Base-by-base conservation (phyloP, 495 filamentous ascomycete species). In the Bombardia bombarda region DNA sequence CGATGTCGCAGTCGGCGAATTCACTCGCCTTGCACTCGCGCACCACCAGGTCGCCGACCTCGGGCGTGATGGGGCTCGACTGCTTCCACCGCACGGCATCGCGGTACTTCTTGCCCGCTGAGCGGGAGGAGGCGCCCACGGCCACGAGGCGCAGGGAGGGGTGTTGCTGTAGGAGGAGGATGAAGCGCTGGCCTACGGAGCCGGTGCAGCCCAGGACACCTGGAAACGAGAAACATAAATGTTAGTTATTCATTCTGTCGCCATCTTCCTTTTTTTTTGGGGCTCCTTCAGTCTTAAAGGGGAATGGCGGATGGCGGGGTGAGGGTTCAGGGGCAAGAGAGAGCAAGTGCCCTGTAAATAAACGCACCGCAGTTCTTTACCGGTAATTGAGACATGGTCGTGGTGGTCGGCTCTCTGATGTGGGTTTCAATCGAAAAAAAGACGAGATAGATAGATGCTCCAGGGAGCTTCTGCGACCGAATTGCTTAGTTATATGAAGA, bases 11-110 rank as follows among this genome's bases (percentile, higher is more conserved):
- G 59, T 89, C 86, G 30, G 69, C 64, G 55, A 90, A 92, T 33
- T 85, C 71, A 53, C 72, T 72, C 4, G 87, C 74, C 56, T 67
- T 81, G 75, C 87, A 92, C 46, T 83, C 78, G 51, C 80, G 78
- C 26, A 92, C 75, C 18, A 87, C 70, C 34, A 92, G 67, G 43
- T 84, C 78, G 51, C 72, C 79, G 19, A 87, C 69, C 14, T 45
- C 66, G 49, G 77, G 66, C 19, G 79, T 77, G 75, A 93, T 86
- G 35, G 83, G 77, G 26, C 73, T 69, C 14, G 79, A 68, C 66
- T 92, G 87, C 72, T 92, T 92, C 87, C 87, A 94, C 39, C 70
- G 68, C 42, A 86, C 84, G 22, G 86, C 86, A 66, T 88, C 82
- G 61, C 78, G 79, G 69, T 90, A 92, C 58, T 76, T 81, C 70